phyloP scores from a whole-genome alignment of 257 asterid species.

The Primulina huaijiensis region DNA sequence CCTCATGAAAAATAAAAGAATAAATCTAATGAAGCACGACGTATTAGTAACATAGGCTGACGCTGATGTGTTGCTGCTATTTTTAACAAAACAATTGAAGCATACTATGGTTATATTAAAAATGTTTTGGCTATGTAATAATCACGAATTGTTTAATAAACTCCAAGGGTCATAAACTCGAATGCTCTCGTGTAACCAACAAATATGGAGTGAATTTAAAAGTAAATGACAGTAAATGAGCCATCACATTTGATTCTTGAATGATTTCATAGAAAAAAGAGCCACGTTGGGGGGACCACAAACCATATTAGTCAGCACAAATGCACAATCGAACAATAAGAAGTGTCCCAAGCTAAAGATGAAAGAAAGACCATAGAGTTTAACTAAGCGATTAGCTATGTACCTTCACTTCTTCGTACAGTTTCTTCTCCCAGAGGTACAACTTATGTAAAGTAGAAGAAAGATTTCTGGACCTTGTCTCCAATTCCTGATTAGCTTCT shows the following conservation, averaged over 20 bases:
- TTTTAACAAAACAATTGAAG: conserved; percentile 16
- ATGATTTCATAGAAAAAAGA: conserved; percentile 27
- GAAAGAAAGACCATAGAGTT: conserved; percentile 12
- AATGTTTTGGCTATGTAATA: conserved; percentile 12
- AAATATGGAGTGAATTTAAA: conserved; percentile 30
- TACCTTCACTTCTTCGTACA: conserved; percentile 97
- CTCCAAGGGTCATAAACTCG: conserved; percentile 14
- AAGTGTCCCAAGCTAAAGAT: conserved; percentile 19
- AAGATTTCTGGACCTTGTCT: conserved; percentile 59
- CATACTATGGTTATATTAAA: conserved; percentile 8
- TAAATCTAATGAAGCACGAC: background rate
- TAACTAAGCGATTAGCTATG: conserved; percentile 16
- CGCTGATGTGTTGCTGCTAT: conserved; percentile 2
- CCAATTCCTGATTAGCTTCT: conserved; percentile 58
- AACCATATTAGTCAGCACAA: conserved; percentile 27
- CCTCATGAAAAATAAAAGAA: conserved; percentile 20
- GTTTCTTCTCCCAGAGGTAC: conserved; percentile 93
- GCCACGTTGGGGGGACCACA: conserved; percentile 38
- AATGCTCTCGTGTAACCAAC: conserved; percentile 8
- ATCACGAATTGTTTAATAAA: conserved; percentile 3
- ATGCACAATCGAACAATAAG: conserved; percentile 27
- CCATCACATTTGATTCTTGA: conserved; percentile 32
- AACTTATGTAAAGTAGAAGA: conserved; percentile 89
- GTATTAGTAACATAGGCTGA: background rate
- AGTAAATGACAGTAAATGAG: conserved; percentile 25